Conservation (phyloP, 768 basidiomycete species). For the Amanita muscaria region DNA sequence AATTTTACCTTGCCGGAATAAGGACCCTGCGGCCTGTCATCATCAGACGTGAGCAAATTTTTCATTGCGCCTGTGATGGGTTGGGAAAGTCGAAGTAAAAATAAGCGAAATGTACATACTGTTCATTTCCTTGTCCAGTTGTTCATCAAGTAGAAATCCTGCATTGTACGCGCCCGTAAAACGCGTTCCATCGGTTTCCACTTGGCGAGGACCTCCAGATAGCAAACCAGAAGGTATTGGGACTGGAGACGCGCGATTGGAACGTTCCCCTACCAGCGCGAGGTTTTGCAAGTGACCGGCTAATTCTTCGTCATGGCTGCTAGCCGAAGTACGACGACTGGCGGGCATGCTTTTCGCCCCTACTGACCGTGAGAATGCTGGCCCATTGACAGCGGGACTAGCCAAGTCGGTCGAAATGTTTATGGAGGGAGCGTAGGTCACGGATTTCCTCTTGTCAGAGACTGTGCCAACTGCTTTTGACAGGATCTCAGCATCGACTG, state of each 20-base stretch:
- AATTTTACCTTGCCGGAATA: conserved; percentile 59
- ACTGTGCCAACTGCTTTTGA: conserved; percentile 61
- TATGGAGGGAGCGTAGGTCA: conserved; percentile 74
- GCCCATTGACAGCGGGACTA: conserved; percentile 35
- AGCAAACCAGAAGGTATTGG: conserved; percentile 45
- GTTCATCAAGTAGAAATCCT: conserved; percentile 89
- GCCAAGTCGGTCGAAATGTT: conserved; percentile 62
- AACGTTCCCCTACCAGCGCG: conserved; percentile 56
- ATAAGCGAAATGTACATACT: conserved; percentile 43
- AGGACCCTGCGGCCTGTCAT: conserved; percentile 70
- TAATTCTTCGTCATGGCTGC: conserved; percentile 78
- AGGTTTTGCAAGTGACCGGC: conserved; percentile 68
- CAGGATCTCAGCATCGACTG: conserved; percentile 53
- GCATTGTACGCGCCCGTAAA: conserved; percentile 66
- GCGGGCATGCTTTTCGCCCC: conserved; percentile 92
- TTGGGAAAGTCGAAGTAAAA: conserved; percentile 9
- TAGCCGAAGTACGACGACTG: conserved; percentile 82
- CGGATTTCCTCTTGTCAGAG: conserved; percentile 79
- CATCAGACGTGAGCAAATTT: conserved; percentile 79
- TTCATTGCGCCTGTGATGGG: conserved; percentile 67
- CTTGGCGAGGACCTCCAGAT: conserved; percentile 43
- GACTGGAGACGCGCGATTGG: conserved; percentile 46
- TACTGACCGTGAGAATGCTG: conserved; percentile 51
- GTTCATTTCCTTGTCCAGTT: conserved; percentile 90
- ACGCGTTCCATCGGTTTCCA: conserved; percentile 48